A percentile compares a stretch with the other conserved stretches of the same genome.
phyloP scores from a whole-genome alignment of 1,284 basidiomycete genomes.

The Veloporphyrellus conicus region DNA sequence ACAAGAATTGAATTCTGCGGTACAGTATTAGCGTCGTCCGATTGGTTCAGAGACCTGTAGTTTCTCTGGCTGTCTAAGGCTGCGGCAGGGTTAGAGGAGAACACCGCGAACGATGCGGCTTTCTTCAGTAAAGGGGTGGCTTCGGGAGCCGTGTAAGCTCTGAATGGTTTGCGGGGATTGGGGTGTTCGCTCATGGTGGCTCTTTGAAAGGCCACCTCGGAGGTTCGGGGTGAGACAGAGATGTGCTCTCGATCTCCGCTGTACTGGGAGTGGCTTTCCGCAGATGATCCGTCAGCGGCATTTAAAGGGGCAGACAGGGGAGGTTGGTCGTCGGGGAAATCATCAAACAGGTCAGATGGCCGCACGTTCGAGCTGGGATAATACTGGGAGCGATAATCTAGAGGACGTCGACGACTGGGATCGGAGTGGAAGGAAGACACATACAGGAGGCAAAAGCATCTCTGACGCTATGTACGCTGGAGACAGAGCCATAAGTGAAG shows the following conservation, averaged over 20 bases:
- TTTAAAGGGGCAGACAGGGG: slow-evolving; percentile 16
- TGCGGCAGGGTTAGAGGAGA: slow-evolving; percentile 16
- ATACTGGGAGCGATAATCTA: slow-evolving; percentile 62
- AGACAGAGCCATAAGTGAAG: slow-evolving; percentile 49
- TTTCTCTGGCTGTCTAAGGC: neutral
- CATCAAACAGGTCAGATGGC: slow-evolving; percentile 40
- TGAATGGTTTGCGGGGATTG: neutral
- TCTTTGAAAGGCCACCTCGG: slow-evolving; percentile 46
- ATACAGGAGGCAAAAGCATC: slow-evolving; percentile 49
- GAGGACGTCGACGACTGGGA: slow-evolving; percentile 2
- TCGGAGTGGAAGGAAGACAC: slow-evolving; percentile 32
- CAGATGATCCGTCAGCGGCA: neutral
- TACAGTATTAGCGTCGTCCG: neutral
- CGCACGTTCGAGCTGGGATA: slow-evolving; percentile 57
- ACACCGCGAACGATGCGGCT: slow-evolving; percentile 33
- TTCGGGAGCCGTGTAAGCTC: slow-evolving; percentile 22
- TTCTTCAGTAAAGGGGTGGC: slow-evolving; percentile 44
- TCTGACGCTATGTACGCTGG: slow-evolving; percentile 49
- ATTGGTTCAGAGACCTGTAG: neutral
- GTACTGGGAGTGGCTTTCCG: neutral
- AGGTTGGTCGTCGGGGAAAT: slow-evolving; percentile 36
- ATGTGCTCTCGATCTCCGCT: slow-evolving; percentile 5
- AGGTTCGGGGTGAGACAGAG: slow-evolving; percentile 25
- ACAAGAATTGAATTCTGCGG: slow-evolving; percentile 2
- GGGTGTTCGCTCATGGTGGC: slow-evolving; percentile 34